phyloP scores from a whole-genome alignment of 2,329 filamentous ascomycete genomes.

The Raffaelea ambrosiae region DNA sequence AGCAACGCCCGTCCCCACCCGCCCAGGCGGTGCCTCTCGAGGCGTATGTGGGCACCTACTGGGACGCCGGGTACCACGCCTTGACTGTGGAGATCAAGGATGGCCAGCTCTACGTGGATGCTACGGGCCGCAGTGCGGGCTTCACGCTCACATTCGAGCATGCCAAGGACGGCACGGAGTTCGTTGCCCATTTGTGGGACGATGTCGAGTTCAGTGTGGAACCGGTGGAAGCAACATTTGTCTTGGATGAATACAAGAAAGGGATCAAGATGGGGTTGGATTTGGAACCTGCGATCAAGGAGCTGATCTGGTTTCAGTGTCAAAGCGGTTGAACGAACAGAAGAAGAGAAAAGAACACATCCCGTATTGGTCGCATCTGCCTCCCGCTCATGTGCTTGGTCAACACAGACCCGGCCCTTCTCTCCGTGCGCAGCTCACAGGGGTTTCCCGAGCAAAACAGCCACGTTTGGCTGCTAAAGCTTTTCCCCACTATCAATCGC shows the following conservation, averaged over 20 bases:
- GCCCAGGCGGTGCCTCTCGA: conserved; percentile 2
- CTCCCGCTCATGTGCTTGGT: no score
- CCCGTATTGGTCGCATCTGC: no score
- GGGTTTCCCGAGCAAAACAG: no score
- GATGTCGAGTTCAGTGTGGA: not conserved
- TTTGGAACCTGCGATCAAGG: not conserved
- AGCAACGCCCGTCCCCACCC: no score
- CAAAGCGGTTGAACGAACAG: no score
- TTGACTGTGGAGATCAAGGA: not conserved
- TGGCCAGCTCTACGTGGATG: not conserved
- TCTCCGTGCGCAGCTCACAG: no score
- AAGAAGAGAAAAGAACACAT: no score
- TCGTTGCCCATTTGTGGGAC: not conserved
- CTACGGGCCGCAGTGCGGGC: not conserved
- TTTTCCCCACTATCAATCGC: no score
- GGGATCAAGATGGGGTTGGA: not conserved
- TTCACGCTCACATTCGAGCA: not conserved
- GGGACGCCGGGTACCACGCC: not conserved
- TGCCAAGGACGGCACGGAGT: not conserved
- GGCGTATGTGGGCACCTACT: not conserved
- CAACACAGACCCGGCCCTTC: no score
- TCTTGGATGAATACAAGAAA: not conserved
- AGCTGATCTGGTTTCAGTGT: not conserved
- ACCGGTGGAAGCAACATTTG: not conserved
- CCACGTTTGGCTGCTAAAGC: no score